Percentiles rank a stretch among this genome's conserved stretches.
These are phyloP conservation scores for Nicotiana benthamiana DNA, from an alignment of 257 asterid genomes.

Conservation along the genomic window DNA sequence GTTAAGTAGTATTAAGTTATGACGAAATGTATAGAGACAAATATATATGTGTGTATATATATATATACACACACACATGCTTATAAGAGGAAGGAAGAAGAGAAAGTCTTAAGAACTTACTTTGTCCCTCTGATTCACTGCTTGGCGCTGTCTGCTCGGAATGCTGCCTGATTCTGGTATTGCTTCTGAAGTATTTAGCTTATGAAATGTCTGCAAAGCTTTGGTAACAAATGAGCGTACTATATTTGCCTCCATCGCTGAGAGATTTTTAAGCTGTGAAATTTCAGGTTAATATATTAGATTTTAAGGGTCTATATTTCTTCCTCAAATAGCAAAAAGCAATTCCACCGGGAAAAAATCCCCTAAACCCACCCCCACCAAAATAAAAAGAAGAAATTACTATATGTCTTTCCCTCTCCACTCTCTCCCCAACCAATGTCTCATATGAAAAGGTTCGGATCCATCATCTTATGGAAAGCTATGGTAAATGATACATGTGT, in stretches of 20 bases:
- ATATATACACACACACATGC: too few relatives aligned
- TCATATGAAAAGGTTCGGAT: neutral
- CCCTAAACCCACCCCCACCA: neutral
- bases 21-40: neutral
- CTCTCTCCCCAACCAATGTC: neutral
- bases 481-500: neutral
- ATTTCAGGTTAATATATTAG: neutral
- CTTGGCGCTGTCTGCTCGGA: constrained; percentile 60
- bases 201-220: constrained; percentile 70
- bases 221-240: constrained; percentile 84
- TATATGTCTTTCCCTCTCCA: neutral
- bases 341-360: neutral
- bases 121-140: constrained; percentile 65
- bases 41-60: too few relatives aligned
- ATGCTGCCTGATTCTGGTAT: constrained; percentile 51
- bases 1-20: neutral
- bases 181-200: constrained; percentile 72
- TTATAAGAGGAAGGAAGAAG: neutral
- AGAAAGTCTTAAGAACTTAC: constrained; percentile 34
- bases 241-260: constrained; percentile 96
- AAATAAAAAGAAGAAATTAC: neutral
- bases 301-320: neutral
- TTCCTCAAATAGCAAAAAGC: neutral
- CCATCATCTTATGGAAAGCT: neutral
- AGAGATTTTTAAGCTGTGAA: constrained; percentile 76